Evolutionary conservation across 2,329 filamentous ascomycete species (phyloP).

Genomic region (Biscogniauxia sp.): DNA sequence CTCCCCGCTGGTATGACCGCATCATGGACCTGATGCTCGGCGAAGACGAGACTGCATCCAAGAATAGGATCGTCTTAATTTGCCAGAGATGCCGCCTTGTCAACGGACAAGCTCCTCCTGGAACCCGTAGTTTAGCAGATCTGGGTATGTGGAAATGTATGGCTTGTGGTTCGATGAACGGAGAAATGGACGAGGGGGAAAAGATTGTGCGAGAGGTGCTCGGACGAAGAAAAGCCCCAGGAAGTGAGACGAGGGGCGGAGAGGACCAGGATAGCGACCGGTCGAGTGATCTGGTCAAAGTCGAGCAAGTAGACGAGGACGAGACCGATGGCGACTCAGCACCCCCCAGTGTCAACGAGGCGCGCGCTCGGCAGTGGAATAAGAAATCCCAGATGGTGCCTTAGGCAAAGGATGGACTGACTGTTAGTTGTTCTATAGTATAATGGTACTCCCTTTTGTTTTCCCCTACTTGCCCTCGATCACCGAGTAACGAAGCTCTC

Average conservation of each 20-base stretch:
- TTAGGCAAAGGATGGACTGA: constrained; percentile 8
- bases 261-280: constrained; percentile 21
- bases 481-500: too few relatives aligned
- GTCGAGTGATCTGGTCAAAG: constrained; percentile 23
- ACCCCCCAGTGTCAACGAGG: constrained; percentile 13
- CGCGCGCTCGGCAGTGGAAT: constrained; percentile 13
- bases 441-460: not conserved
- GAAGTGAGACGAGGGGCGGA: constrained; percentile 15
- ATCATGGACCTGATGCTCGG: constrained; percentile 89
- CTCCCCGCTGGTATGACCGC: constrained; percentile 86
- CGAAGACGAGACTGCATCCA: constrained; percentile 89
- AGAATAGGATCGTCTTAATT: constrained; percentile 86
- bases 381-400: constrained; percentile 29
- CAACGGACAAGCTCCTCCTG: constrained; percentile 93
- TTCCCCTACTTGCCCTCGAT: not conserved
- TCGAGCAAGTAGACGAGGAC: constrained; percentile 18
- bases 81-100: constrained; percentile 81
- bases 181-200: constrained; percentile 72
- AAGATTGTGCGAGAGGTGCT: constrained; percentile 69
- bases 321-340: constrained; percentile 17
- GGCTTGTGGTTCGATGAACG: constrained; percentile 79
- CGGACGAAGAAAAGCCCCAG: constrained; percentile 14
- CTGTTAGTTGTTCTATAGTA: not conserved
- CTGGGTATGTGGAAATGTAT: constrained; percentile 87
- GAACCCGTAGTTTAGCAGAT: constrained; percentile 72